Conservation (phyloP, 768 basidiomycete species). For the Hebeloma cylindrosporum region DNA sequence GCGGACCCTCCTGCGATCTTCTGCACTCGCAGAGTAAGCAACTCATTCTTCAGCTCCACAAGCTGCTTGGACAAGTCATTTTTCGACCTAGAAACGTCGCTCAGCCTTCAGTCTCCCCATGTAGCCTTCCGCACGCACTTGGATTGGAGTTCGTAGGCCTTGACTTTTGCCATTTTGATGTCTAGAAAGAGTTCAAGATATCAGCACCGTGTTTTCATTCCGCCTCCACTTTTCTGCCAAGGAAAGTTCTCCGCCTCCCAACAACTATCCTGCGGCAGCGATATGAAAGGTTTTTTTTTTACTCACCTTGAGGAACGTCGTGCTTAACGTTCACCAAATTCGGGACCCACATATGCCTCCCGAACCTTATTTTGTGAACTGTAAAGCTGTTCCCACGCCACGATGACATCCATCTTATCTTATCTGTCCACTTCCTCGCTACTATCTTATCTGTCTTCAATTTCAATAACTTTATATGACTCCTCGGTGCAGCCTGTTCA, state of each 20-base stretch:
- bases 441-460: conserved; percentile 14
- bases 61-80: conserved; percentile 96
- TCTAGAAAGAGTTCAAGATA: conserved; percentile 20
- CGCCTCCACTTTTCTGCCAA: conserved; percentile 3
- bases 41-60: conserved; percentile 91
- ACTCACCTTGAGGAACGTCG: conserved; percentile 48
- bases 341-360: conserved; percentile 32
- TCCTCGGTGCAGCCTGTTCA: conserved; percentile 57
- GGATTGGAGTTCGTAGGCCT: conserved; percentile 94
- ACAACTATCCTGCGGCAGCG: conserved; percentile 5
- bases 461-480: conserved; percentile 28
- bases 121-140: conserved; percentile 57
- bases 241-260: not conserved
- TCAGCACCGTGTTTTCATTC: conserved; percentile 13
- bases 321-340: conserved; percentile 36
- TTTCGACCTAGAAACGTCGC: conserved; percentile 68
- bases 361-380: conserved; percentile 49
- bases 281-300: conserved; percentile 21
- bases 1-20: conserved; percentile 96
- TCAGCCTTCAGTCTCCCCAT: conserved; percentile 12
- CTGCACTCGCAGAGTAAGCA: conserved; percentile 91
- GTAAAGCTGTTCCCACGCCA: conserved; percentile 40
- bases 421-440: conserved; percentile 24
- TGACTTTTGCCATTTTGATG: conserved; percentile 86
- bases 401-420: conserved; percentile 23